Evolutionary conservation across 441 rosid species (phyloP), one percentile per base, ranked within the genome.

Genomic region (Dalechampia spathulata): DNA sequence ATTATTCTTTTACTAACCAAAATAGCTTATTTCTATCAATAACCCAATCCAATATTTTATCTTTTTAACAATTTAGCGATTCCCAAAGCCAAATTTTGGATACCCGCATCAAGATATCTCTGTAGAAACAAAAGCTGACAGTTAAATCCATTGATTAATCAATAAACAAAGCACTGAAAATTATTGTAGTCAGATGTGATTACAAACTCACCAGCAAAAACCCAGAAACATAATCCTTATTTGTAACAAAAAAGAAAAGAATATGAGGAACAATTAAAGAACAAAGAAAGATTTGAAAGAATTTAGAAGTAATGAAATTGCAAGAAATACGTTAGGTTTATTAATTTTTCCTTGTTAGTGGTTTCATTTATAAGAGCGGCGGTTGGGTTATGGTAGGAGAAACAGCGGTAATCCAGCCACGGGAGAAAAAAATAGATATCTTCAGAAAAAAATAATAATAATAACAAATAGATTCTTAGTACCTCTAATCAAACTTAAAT

Each of bases 1-100:
- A 86, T 89, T 16, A 22, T 4, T 15, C 13, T n/a, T 20, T 9
- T 36, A 44, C 28, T 26, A 9, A 15, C 4, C 5, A 39, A 21
- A 4, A 15, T 17, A 3, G 19, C 14, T 1, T 0, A 57, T 16
- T 30, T 60, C 41, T 0, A 5, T 41, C 11, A 28, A 7, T 1
- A 55, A 19, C 45, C 19, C 11, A 39, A 59, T 7, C 36, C 8
- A 39, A 56, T 36, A 21, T 56, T 40, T 19, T 11, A 3, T 19
- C 7, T 15, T 32, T 45, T 13, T 8, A 23, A 16, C 36, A 36
- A 47, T 21, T 26, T 40, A 21, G 23, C 17, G 15, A 5, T 27
- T 2, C 37, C 17, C 38, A 16, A 20, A 41, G 40, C 14, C 11
- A 36, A 44, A 32, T 21, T 19, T 17, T 20, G 7, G 7, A 52